Evolutionary conservation across 2,329 filamentous ascomycete genomes (phyloP).

Genomic region (Colletotrichum endophyticum): DNA sequence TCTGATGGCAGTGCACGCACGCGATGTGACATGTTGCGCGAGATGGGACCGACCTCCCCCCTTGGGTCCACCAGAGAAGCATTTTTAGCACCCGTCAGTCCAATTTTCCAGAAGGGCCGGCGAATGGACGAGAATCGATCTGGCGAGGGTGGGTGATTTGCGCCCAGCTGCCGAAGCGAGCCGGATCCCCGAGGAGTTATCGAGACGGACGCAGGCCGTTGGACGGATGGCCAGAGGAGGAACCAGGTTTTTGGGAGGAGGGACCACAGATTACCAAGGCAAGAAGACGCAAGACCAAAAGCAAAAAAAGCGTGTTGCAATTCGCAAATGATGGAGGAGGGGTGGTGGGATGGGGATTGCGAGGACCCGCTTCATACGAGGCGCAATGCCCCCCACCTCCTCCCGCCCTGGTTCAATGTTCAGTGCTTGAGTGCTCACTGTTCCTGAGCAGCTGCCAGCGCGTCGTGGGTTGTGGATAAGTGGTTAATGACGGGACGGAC

Average conservation of each 20-base stretch:
- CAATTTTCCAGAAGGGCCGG: not conserved
- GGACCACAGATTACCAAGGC: not conserved
- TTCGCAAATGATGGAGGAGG: not conserved
- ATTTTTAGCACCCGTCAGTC: conserved; percentile 5
- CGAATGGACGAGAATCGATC: not conserved
- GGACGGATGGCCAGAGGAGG: not conserved
- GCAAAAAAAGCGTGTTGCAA: not conserved
- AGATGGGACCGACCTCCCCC: not conserved
- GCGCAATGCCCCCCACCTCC: not conserved
- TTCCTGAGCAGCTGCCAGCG: not conserved
- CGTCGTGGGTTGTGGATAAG: not conserved
- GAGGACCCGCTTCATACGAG: conserved; percentile 18
- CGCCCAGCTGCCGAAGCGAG: not conserved
- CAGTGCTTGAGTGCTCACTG: rapidly evolving
- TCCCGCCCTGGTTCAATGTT: not conserved
- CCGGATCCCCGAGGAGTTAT: not conserved
- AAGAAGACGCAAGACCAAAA: not conserved
- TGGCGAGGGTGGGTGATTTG: not conserved
- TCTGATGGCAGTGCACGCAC: conserved; percentile 1
- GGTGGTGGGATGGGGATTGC: not conserved
- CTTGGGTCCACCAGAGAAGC: conserved; percentile 6
- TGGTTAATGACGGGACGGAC: not conserved
- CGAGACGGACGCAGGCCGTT: not conserved
- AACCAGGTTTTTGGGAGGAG: not conserved
- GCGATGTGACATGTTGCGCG: not conserved